phyloP scores from a whole-genome alignment of 208 protist species.

The Trypanosoma scelopori region DNA sequence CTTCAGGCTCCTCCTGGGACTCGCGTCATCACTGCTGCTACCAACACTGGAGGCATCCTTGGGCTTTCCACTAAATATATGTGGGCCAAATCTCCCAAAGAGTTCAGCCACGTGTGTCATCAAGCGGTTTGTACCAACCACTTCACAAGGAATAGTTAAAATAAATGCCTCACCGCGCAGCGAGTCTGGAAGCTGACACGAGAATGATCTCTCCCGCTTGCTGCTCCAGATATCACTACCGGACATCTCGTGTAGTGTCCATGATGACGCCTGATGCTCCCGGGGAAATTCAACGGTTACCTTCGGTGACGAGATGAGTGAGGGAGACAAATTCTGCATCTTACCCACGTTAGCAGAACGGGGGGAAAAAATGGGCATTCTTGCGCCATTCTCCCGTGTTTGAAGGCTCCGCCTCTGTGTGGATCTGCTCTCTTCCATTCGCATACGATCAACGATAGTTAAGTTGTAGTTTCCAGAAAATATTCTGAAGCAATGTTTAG shows the following conservation, averaged over 20 bases:
- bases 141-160: conserved; percentile 33
- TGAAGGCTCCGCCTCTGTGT: background rate
- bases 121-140: conserved; percentile 38
- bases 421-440: background rate
- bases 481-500: conserved; percentile 3
- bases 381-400: background rate
- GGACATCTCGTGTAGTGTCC: conserved; percentile 37
- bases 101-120: conserved; percentile 18
- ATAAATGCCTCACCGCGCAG: conserved; percentile 29
- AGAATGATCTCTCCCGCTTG: conserved; percentile 3
- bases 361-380: background rate
- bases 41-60: background rate
- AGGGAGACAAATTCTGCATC: no score
- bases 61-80: background rate
- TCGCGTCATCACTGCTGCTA: background rate
- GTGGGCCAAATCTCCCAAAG: conserved; percentile 29
- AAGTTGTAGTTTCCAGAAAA: conserved; percentile 25
- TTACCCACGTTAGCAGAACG: no score
- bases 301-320: background rate
- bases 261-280: conserved; percentile 9
- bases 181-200: conserved; percentile 16
- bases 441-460: conserved; percentile 14
- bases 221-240: conserved; percentile 20
- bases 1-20: background rate
- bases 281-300: background rate